A percentile compares a stretch with the other conserved stretches of the same genome.
phyloP scores from a whole-genome alignment of 495 filamentous ascomycete genomes.

The Aspergillus carlsbadensis region DNA sequence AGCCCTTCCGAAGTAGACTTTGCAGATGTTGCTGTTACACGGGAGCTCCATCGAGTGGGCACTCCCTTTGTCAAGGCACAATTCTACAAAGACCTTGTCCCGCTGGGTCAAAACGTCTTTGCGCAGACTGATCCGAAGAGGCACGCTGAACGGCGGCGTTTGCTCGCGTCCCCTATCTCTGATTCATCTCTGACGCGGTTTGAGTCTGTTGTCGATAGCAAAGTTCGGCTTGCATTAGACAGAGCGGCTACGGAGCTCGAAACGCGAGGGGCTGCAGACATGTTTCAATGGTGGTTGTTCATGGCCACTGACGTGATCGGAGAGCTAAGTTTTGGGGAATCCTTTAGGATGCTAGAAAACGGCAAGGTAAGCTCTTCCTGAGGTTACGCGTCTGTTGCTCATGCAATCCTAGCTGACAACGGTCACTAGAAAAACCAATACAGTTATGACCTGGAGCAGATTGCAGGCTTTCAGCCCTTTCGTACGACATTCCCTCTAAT shows the following conservation, averaged over 20 bases:
- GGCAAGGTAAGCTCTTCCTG: slow-evolving; percentile 41
- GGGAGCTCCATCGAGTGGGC: no score
- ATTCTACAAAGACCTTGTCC: no score
- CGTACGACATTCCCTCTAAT: slow-evolving; percentile 35
- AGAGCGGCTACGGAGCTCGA: slow-evolving; percentile 34
- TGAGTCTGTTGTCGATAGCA: slow-evolving; percentile 27
- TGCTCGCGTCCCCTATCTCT: background rate
- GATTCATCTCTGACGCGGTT: background rate
- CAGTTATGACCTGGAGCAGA: slow-evolving; percentile 30
- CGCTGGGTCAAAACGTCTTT: background rate
- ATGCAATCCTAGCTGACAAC: no score
- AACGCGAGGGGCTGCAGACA: slow-evolving; percentile 34
- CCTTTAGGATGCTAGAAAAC: slow-evolving; percentile 52
- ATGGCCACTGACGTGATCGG: slow-evolving; percentile 57
- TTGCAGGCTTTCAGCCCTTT: slow-evolving; percentile 24
- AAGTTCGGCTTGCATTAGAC: slow-evolving; percentile 30
- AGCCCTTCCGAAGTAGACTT: no score
- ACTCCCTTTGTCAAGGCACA: no score
- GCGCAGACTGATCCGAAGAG: background rate
- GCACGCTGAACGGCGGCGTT: background rate
- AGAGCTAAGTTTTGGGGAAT: slow-evolving; percentile 56
- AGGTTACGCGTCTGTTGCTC: no score
- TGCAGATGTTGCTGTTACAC: no score
- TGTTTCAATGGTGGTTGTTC: slow-evolving; percentile 58
- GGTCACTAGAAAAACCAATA: slow-evolving; percentile 42